phyloP scores from a whole-genome alignment of 495 filamentous ascomycete species.

The Xylaria grammica region DNA sequence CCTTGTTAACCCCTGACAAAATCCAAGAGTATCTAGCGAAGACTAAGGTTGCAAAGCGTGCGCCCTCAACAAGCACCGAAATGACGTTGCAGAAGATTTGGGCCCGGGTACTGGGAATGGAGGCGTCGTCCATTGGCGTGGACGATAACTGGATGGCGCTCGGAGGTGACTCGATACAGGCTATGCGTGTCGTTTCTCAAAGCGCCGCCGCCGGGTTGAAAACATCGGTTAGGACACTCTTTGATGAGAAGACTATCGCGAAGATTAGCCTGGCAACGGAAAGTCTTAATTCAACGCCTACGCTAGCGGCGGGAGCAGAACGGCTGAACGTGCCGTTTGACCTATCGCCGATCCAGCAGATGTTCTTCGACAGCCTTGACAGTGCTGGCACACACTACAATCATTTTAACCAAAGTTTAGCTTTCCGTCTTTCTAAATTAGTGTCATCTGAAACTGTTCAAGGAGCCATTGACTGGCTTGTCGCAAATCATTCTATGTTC shows the following conservation, averaged over 20 bases:
- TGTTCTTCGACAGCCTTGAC: slow-evolving; percentile 63
- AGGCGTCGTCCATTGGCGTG: not conserved
- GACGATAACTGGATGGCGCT: slow-evolving; percentile 35
- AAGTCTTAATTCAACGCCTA: slow-evolving; percentile 8
- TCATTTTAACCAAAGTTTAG: slow-evolving; percentile 69
- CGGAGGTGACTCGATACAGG: slow-evolving; percentile 65
- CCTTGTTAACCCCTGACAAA: not conserved
- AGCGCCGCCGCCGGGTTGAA: slow-evolving; percentile 33
- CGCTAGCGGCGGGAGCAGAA: not conserved
- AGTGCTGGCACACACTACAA: slow-evolving; percentile 44
- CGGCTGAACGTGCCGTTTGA: slow-evolving; percentile 27
- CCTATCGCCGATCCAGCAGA: slow-evolving; percentile 64
- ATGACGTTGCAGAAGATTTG: slow-evolving; percentile 10
- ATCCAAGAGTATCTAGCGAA: not conserved
- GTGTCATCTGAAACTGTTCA: slow-evolving; percentile 43
- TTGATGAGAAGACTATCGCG: slow-evolving; percentile 47
- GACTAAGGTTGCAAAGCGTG: not conserved
- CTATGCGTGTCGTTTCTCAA: slow-evolving; percentile 61
- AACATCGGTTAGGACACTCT: slow-evolving; percentile 47
- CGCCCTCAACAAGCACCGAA: slow-evolving; percentile 4
- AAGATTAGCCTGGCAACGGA: not conserved
- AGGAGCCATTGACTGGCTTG: slow-evolving; percentile 53
- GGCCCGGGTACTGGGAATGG: slow-evolving; percentile 17
- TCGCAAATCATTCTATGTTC: slow-evolving; percentile 49
- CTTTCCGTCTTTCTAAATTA: slow-evolving; percentile 51